These are phyloP conservation scores for Dendrobium officinale DNA, from an alignment of 106 monocot genomes.

Conservation along the genomic window DNA sequence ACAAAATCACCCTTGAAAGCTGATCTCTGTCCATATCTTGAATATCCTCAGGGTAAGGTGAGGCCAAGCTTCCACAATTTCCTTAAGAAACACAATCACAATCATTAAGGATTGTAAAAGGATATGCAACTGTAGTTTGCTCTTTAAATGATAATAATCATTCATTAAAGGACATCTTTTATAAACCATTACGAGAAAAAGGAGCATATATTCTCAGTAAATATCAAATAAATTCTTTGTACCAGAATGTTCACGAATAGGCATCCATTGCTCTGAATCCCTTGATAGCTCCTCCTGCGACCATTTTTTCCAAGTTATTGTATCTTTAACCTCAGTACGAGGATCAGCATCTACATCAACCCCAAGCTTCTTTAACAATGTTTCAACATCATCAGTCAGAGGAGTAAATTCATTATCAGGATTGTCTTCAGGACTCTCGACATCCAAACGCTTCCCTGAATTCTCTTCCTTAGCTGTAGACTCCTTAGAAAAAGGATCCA, in stretches of 20 bases:
- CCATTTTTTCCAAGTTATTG: slow-evolving; percentile 88
- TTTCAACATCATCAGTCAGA: slow-evolving; percentile 58
- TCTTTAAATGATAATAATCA: slow-evolving; percentile 3
- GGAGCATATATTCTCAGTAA: slow-evolving; percentile 9
- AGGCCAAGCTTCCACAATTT: slow-evolving; percentile 8
- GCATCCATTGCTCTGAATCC: slow-evolving; percentile 86
- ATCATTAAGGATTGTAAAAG: slow-evolving; percentile 4
- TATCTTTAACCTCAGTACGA: slow-evolving; percentile 70
- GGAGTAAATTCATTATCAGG: slow-evolving; percentile 29
- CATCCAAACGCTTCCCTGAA: slow-evolving; percentile 21
- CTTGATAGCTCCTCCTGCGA: slow-evolving; percentile 61
- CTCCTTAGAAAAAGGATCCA: slow-evolving; percentile 29
- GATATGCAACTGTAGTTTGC: background rate
- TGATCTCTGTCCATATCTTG: slow-evolving; percentile 31
- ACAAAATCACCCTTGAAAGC: slow-evolving; percentile 80
- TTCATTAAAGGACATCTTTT: slow-evolving; percentile 5
- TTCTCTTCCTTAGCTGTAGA: slow-evolving; percentile 23
- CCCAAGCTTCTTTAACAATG: slow-evolving; percentile 78
- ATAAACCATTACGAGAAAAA: background rate
- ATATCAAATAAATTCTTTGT: slow-evolving; percentile 20
- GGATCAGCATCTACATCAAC: slow-evolving; percentile 66
- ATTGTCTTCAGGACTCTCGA: slow-evolving; percentile 36
- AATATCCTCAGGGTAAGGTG: slow-evolving; percentile 20
- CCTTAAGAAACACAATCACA: slow-evolving; percentile 9
- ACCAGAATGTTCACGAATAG: slow-evolving; percentile 75